Conservation (phyloP, 78 protist species). For the Speleostelium caveatum region DNA sequence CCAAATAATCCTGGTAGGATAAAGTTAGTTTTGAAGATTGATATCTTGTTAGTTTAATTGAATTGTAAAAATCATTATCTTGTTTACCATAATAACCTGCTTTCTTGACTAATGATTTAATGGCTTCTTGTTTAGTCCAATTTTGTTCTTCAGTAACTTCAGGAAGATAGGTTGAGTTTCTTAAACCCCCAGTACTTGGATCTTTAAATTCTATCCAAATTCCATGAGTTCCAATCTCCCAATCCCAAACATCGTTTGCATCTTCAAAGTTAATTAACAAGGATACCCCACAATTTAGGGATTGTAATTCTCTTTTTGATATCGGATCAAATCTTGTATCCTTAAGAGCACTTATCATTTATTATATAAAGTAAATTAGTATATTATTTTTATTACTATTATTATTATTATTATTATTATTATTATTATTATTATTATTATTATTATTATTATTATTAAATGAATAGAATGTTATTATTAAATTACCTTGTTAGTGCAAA, state of each 20-base stretch:
- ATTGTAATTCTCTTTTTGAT: slow-evolving; percentile 27
- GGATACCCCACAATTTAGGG: slow-evolving; percentile 65
- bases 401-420: too few relatives aligned
- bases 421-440: too few relatives aligned
- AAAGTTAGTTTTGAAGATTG: slow-evolving; percentile 53
- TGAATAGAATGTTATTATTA: too few relatives aligned
- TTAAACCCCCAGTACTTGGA: not conserved
- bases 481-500: slow-evolving; percentile 68
- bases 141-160: slow-evolving; percentile 82
- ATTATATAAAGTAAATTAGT: not conserved
- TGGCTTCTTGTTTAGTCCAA: slow-evolving; percentile 77
- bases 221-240: slow-evolving; percentile 86
- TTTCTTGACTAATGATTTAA: slow-evolving; percentile 63
- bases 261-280: slow-evolving; percentile 71
- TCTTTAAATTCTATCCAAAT: slow-evolving; percentile 75
- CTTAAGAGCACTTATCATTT: slow-evolving; percentile 42
- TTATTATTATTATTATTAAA: too few relatives aligned
- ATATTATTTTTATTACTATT: not conserved
- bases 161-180: slow-evolving; percentile 73
- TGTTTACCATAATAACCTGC: slow-evolving; percentile 78
- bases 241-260: slow-evolving; percentile 52
- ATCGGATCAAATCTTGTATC: slow-evolving; percentile 80
- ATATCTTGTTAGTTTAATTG: slow-evolving; percentile 72
- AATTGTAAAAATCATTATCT: not conserved
- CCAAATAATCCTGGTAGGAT: slow-evolving; percentile 3